phyloP scores from a whole-genome alignment of 345 rosid species.

The Gossypium australe region DNA sequence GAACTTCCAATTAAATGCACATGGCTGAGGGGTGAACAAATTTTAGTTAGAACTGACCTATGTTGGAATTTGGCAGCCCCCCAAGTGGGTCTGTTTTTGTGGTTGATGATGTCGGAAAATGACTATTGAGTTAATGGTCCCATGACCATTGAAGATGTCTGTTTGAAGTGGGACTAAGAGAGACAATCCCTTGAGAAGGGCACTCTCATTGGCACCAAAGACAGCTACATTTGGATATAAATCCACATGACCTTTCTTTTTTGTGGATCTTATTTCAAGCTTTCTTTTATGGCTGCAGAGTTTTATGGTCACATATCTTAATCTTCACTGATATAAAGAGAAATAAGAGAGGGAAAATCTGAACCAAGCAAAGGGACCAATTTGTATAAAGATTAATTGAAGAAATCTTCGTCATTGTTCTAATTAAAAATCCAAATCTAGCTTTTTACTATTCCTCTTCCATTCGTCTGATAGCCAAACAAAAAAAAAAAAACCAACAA shows the following conservation, averaged over 20 bases:
- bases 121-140: slow-evolving; percentile 10
- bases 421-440: too few relatives aligned
- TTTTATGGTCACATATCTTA: slow-evolving; percentile 13
- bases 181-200: slow-evolving; percentile 45
- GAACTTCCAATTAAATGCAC: slow-evolving; percentile 23
- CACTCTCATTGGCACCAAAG: slow-evolving; percentile 19
- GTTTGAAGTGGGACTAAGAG: neutral
- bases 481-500: too few relatives aligned
- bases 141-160: slow-evolving; percentile 8
- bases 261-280: slow-evolving; percentile 25
- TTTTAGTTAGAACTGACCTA: slow-evolving; percentile 1
- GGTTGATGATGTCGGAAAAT: neutral
- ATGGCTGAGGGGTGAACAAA: slow-evolving; percentile 14
- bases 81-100: neutral
- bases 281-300: neutral
- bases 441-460: too few relatives aligned
- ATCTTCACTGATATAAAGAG: neutral
- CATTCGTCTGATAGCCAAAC: too few relatives aligned
- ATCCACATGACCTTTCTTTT: slow-evolving; percentile 19
- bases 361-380: neutral
- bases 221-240: slow-evolving; percentile 23
- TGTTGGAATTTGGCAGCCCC: neutral
- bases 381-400: neutral
- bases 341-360: neutral
- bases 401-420: neutral